A percentile compares a stretch with the other conserved stretches of the same genome.
Conservation (phyloP, 1,284 basidiomycete genomes). For the Irpex sp. region DNA sequence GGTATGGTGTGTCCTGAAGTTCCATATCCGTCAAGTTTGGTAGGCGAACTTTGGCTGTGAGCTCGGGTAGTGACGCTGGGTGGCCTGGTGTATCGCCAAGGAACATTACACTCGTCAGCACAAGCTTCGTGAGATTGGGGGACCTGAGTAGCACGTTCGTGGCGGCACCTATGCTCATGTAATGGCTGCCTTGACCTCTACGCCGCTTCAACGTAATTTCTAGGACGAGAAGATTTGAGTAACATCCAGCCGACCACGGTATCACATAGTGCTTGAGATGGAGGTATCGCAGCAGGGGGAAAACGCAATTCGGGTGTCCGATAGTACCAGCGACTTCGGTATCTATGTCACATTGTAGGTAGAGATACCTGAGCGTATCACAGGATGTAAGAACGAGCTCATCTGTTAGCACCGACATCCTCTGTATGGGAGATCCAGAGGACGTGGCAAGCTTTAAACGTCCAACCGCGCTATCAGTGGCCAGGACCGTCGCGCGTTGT, state of each 20-base stretch:
- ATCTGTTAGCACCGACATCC: too few relatives aligned
- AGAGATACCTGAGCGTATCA: too few relatives aligned
- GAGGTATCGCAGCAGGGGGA: background rate
- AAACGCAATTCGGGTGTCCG: background rate
- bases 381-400: too few relatives aligned
- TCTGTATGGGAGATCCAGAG: too few relatives aligned
- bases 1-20: background rate
- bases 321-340: too few relatives aligned
- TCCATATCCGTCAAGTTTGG: background rate
- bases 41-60: background rate
- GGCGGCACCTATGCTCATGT: background rate
- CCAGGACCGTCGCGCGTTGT: background rate
- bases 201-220: background rate
- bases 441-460: too few relatives aligned
- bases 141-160: background rate
- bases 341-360: too few relatives aligned
- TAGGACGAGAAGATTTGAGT: background rate
- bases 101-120: background rate
- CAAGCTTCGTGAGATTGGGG: background rate
- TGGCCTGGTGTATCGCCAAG: background rate
- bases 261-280: background rate
- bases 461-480: background rate
- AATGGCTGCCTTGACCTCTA: background rate
- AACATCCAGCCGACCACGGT: background rate
- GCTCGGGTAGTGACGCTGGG: background rate